A percentile compares a stretch with the other conserved stretches of the same genome.
Conservation (phyloP, 352 stramenopile genomes). For the Globisporangium okanoganense region DNA sequence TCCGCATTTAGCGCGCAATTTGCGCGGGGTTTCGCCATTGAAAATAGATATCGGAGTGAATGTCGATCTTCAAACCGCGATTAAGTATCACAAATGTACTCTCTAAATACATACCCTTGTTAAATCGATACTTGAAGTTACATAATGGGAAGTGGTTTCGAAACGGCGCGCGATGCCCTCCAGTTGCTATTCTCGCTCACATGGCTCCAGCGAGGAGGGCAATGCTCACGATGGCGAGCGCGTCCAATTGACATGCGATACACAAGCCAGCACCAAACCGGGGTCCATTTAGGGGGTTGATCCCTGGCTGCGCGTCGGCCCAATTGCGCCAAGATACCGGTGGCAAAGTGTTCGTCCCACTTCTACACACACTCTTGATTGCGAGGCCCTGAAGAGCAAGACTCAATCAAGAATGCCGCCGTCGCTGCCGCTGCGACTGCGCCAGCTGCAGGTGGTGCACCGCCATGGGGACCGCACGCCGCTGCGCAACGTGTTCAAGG, state of each 20-base stretch:
- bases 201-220: neutral
- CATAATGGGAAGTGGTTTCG: constrained; percentile 9
- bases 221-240: neutral
- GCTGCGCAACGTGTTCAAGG: constrained; percentile 62
- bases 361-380: constrained; percentile 2
- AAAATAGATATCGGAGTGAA: neutral
- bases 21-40: neutral
- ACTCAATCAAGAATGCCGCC: constrained; percentile 10
- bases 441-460: constrained; percentile 76
- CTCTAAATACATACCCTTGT: neutral
- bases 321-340: neutral
- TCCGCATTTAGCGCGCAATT: constrained; percentile 1
- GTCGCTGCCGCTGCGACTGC: constrained; percentile 30
- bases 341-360: neutral
- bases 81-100: neutral
- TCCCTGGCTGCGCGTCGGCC: neutral
- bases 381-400: neutral
- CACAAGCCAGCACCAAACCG: neutral
- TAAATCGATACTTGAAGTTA: neutral
- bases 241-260: neutral
- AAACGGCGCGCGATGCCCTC: constrained; percentile 16
- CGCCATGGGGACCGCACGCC: constrained; percentile 79
- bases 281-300: too few species aligned
- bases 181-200: neutral
- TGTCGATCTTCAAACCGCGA: neutral